Evolutionary conservation across 2,329 filamentous ascomycete species (phyloP).

Genomic region (Neoscytalidium dimidiatum): DNA sequence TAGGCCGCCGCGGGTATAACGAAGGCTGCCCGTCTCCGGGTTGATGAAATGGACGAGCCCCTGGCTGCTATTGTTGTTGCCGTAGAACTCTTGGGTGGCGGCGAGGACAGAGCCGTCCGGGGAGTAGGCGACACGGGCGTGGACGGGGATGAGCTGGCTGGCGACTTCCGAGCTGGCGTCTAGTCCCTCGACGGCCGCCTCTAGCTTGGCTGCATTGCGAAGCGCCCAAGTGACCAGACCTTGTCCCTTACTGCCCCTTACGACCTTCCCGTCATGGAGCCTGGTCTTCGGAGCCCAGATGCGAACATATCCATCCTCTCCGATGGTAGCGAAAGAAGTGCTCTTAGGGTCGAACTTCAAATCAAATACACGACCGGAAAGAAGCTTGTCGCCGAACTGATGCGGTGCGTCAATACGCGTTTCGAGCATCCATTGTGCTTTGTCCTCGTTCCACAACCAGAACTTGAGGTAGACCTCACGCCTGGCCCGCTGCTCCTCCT

Average conservation of each 20-base stretch:
- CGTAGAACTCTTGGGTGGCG: constrained; percentile 34
- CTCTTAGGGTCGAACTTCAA: constrained; percentile 70
- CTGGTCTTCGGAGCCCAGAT: constrained; percentile 78
- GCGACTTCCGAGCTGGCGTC: constrained; percentile 26
- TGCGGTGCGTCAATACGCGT: constrained; percentile 86
- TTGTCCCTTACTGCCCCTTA: constrained; percentile 54
- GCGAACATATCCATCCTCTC: constrained; percentile 74
- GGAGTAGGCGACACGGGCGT: constrained; percentile 74
- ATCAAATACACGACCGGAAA: constrained; percentile 65
- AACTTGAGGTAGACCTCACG: constrained; percentile 86
- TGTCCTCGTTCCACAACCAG: constrained; percentile 69
- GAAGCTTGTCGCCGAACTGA: constrained; percentile 49
- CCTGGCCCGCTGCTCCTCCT: constrained; percentile 50
- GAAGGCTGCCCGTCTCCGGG: constrained; percentile 65
- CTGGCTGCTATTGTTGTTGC: constrained; percentile 45
- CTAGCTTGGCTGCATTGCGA: constrained; percentile 54
- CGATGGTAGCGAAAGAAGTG: constrained; percentile 79
- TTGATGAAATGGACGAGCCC: constrained; percentile 77
- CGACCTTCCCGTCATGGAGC: constrained; percentile 66
- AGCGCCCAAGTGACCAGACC: constrained; percentile 75
- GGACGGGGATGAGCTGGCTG: constrained; percentile 41
- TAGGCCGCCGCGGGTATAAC: constrained; percentile 67
- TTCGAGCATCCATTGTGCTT: constrained; percentile 68
- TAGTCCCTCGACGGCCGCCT: constrained; percentile 36
- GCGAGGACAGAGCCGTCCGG: constrained; percentile 39